Evolutionary conservation across 2,329 filamentous ascomycete genomes (phyloP), one percentile per base, ranked within the genome.

Genomic region (Pseudocercospora crystallina): DNA sequence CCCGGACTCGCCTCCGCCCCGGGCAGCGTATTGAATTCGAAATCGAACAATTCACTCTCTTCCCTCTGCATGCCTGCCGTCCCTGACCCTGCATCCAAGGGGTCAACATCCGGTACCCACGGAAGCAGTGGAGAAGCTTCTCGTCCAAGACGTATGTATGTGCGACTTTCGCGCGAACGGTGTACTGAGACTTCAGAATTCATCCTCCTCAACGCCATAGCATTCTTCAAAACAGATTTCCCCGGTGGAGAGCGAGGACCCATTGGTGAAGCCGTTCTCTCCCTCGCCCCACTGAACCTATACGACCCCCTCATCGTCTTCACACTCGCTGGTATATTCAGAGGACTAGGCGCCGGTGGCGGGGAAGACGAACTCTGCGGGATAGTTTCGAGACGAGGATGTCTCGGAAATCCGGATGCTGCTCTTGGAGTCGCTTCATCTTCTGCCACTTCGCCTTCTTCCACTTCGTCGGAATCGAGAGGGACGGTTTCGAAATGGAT

Each of bases 121-220:
- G 67, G 66, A 10, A 71, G 54, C 5, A 66, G 35, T 1, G 65
- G 65, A n/a, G 57, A 61, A 0, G 71, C 65, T 57, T 74, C 72
- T 2, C 73, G 63, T 0, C 72, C 71, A 0, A 76, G 60, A n/a
- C 66, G 61, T 14, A 71, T 52, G 55, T 74, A 76, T 5, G 69
- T 65, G 0, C 70, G 57, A 43, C 67, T 68, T 8, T 63, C 66
- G 8, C 64, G 66, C 13, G 41, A 33, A 10, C 37, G 45, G 15
- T 46, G 47, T 10, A 51, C 47, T 15, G 57, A 48, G 11, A 68
- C 65, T 45, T 74, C 72, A 20, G 68, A 71, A 56, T 76, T 75
- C 72, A 74, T 74, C 14, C 72, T 65, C 5, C 73, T 62, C 3
- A 76, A 62, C 13, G 67, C 68, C 51, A 65, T 64, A 36, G 73